Evolutionary conservation across 495 filamentous ascomycete species (phyloP).

Genomic region (Astrothelium subdiscretum): DNA sequence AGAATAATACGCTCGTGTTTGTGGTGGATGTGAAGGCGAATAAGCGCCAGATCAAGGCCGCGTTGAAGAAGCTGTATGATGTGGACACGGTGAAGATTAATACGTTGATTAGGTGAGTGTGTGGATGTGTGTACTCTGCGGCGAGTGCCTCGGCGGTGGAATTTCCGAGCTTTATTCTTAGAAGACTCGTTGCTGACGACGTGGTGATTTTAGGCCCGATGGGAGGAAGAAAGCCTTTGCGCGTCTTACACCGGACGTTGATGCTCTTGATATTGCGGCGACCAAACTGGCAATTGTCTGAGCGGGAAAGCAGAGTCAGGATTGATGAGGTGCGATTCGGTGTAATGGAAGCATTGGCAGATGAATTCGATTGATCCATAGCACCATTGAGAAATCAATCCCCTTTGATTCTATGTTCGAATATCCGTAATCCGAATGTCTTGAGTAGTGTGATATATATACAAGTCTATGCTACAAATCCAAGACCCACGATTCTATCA

Average conservation of each 20-base stretch:
- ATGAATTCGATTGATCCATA: neutral
- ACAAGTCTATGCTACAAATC: neutral
- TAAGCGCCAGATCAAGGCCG: constrained; percentile 98
- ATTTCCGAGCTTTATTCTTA: constrained; percentile 15
- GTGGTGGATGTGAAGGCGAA: constrained; percentile 97
- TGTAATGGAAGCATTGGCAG: neutral
- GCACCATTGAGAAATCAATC: neutral
- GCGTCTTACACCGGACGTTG: constrained; percentile 86
- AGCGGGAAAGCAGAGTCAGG: constrained; percentile 14
- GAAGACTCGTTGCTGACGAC: constrained; percentile 14
- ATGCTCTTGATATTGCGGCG: constrained; percentile 97
- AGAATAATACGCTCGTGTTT: constrained; percentile 99
- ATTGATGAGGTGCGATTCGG: neutral
- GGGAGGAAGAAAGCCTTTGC: constrained; percentile 98
- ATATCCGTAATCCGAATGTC: neutral
- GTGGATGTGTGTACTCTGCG: neutral
- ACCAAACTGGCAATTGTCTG: constrained; percentile 98
- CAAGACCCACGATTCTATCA: neutral
- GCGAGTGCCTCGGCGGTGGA: too few species aligned
- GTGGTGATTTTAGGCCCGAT: constrained; percentile 55
- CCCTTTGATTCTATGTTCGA: too few species aligned
- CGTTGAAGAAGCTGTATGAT: constrained; percentile 98
- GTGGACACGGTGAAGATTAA: constrained; percentile 97
- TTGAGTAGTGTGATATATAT: neutral
- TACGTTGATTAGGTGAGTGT: constrained; percentile 79